These are phyloP conservation scores for Alternaria sp. DNA, from an alignment of 2,329 filamentous ascomycete genomes.

Conservation along the genomic window DNA sequence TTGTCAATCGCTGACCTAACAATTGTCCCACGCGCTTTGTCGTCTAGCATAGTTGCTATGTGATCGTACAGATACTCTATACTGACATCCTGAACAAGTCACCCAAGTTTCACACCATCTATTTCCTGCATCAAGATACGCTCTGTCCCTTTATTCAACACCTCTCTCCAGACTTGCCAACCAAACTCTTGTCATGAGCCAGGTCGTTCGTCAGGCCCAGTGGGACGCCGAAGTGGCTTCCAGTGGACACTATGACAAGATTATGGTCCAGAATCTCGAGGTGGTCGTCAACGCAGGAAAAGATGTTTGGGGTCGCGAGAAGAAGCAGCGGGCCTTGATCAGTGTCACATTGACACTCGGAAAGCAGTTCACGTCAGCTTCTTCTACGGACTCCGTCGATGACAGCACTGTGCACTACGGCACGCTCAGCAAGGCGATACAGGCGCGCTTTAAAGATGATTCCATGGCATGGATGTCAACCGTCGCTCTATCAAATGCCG, in stretches of 20 bases:
- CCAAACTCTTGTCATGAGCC: conserved; percentile 7
- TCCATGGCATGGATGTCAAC: conserved; percentile 31
- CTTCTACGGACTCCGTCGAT: conserved; percentile 65
- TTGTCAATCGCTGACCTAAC: background rate
- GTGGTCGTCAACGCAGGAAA: conserved; percentile 62
- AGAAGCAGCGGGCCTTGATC: conserved; percentile 67
- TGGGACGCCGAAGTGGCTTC: conserved; percentile 31
- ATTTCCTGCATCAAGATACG: background rate
- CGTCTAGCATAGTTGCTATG: background rate
- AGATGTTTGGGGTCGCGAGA: conserved; percentile 73
- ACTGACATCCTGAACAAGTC: background rate
- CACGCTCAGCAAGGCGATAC: conserved; percentile 69
- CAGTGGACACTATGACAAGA: conserved; percentile 46
- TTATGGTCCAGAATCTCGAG: conserved; percentile 69
- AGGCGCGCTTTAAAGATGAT: conserved; percentile 53
- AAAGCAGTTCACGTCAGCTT: conserved; percentile 63
- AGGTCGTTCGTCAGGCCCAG: conserved; percentile 21
- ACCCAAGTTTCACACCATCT: background rate
- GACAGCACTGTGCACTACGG: conserved; percentile 80
- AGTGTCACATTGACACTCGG: conserved; percentile 66
- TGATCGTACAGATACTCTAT: background rate
- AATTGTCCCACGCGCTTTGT: background rate
- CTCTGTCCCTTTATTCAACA: background rate
- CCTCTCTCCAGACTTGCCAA: background rate
- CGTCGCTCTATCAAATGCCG: conserved; percentile 22